phyloP scores from a whole-genome alignment of 2,329 filamentous ascomycete species.

The Epichloe aotearoae region DNA sequence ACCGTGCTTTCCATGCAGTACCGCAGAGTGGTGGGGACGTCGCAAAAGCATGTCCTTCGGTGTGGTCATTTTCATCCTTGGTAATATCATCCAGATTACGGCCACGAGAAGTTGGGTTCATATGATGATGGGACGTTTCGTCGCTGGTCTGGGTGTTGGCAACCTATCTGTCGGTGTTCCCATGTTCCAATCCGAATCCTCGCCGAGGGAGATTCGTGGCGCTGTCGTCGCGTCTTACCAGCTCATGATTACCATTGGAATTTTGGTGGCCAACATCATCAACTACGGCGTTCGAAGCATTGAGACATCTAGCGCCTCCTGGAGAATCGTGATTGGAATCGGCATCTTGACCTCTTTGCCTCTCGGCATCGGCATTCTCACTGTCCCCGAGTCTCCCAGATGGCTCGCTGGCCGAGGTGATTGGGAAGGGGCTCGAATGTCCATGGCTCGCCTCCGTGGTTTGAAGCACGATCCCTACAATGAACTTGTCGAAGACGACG shows the following conservation, averaged over 20 bases:
- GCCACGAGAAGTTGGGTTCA: conserved; percentile 48
- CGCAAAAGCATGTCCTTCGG: conserved; percentile 39
- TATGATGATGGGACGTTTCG: conserved; percentile 50
- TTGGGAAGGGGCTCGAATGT: conserved; percentile 34
- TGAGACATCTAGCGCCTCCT: conserved; percentile 31
- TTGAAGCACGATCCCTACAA: conserved; percentile 32
- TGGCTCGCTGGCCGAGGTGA: conserved; percentile 37
- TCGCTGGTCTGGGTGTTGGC: conserved; percentile 55
- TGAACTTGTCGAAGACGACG: conserved; percentile 35
- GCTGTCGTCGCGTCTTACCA: conserved; percentile 58
- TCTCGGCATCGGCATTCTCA: conserved; percentile 37
- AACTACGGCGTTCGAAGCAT: conserved; percentile 37
- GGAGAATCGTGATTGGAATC: conserved; percentile 49
- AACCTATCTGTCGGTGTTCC: conserved; percentile 52
- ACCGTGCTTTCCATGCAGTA: conserved; percentile 14
- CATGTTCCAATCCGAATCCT: conserved; percentile 53
- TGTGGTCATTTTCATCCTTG: conserved; percentile 46
- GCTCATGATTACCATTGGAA: conserved; percentile 60
- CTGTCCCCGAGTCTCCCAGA: conserved; percentile 43
- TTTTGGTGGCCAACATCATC: conserved; percentile 42
- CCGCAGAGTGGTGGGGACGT: conserved; percentile 44
- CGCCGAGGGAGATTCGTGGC: conserved; percentile 49
- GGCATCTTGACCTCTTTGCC: conserved; percentile 39
- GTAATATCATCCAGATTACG: conserved; percentile 53
- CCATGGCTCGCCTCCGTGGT: conserved; percentile 40